Conservation (phyloP, 2,329 filamentous ascomycete species). For the Torrubiella hemipterigena region DNA sequence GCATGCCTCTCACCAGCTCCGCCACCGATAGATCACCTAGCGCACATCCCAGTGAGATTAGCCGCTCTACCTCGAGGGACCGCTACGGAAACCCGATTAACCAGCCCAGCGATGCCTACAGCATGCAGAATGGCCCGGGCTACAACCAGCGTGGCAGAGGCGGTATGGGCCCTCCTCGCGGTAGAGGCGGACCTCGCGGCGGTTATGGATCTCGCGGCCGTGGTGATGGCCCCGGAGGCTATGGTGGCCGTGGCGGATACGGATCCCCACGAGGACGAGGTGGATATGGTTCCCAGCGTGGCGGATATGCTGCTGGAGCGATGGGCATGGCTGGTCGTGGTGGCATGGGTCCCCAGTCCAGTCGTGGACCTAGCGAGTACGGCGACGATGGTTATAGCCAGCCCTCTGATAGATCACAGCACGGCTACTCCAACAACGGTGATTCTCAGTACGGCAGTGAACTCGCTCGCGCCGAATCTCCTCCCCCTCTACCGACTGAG, state of each 20-base stretch:
- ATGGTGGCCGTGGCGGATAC: conserved; percentile 23
- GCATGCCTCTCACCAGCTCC: conserved; percentile 55
- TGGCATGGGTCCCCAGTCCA: conserved; percentile 20
- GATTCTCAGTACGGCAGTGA: conserved; percentile 32
- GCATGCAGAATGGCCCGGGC: conserved; percentile 32
- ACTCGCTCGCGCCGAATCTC: conserved; percentile 51
- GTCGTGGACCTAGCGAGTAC: conserved; percentile 21
- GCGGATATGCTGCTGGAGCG: conserved; percentile 5
- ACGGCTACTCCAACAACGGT: conserved; percentile 20
- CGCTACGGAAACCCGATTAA: conserved; percentile 51
- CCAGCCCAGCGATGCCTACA: conserved; percentile 31
- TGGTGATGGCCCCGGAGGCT: background rate
- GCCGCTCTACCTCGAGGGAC: conserved; percentile 37
- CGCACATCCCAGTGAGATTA: conserved; percentile 26
- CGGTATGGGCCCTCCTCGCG: conserved; percentile 29
- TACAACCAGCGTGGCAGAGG: conserved; percentile 38
- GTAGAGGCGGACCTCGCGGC: conserved; percentile 29
- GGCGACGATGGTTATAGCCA: conserved; percentile 26
- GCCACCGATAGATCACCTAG: conserved; percentile 47
- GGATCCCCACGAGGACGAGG: conserved; percentile 22
- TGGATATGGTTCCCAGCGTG: conserved; percentile 27
- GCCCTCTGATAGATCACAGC: conserved; percentile 23
- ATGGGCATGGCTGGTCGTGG: background rate
- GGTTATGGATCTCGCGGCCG: conserved; percentile 36
- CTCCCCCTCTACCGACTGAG: conserved; percentile 44